These are phyloP conservation scores for Bacidia rubella DNA, from an alignment of 495 filamentous ascomycete genomes.

Conservation along the genomic window DNA sequence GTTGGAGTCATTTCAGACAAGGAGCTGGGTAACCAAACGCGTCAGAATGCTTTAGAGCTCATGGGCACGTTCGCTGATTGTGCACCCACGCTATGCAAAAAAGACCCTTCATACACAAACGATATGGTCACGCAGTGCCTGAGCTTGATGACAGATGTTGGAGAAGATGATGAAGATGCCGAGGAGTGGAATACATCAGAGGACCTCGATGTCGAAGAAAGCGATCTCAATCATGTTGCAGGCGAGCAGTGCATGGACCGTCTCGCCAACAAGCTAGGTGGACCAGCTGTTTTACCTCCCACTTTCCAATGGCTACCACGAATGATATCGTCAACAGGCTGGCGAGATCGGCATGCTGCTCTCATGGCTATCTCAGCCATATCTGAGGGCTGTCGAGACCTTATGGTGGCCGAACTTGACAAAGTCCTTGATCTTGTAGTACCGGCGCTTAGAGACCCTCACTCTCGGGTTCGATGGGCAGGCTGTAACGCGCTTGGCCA, in stretches of 20 bases:
- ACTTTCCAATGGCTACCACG: constrained; percentile 93
- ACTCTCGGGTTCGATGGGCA: constrained; percentile 92
- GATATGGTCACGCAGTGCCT: constrained; percentile 99
- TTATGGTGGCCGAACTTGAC: constrained; percentile 89
- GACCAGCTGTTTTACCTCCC: constrained; percentile 71
- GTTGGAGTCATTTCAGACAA: constrained; percentile 91
- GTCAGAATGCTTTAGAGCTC: constrained; percentile 90
- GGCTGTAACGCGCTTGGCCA: constrained; percentile 98
- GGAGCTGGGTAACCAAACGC: constrained; percentile 73
- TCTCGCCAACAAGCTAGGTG: constrained; percentile 92
- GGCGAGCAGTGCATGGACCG: constrained; percentile 99
- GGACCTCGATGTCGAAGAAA: constrained; percentile 91
- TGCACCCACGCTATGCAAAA: constrained; percentile 82
- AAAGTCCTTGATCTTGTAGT: constrained; percentile 89
- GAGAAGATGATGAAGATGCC: constrained; percentile 87
- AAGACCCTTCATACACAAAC: constrained; percentile 73
- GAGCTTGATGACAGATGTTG: constrained; percentile 98
- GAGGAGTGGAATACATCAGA: constrained; percentile 86
- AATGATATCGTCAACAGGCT: constrained; percentile 91
- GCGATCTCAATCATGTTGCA: constrained; percentile 92
- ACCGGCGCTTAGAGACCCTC: constrained; percentile 78
- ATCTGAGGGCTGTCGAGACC: constrained; percentile 88
- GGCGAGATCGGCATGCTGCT: constrained; percentile 93
- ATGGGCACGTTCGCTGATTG: constrained; percentile 99
- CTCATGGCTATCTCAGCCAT: constrained; percentile 99